Conservation (phyloP, 805 yeast genomes). For the Wickerhamiella cacticola region DNA sequence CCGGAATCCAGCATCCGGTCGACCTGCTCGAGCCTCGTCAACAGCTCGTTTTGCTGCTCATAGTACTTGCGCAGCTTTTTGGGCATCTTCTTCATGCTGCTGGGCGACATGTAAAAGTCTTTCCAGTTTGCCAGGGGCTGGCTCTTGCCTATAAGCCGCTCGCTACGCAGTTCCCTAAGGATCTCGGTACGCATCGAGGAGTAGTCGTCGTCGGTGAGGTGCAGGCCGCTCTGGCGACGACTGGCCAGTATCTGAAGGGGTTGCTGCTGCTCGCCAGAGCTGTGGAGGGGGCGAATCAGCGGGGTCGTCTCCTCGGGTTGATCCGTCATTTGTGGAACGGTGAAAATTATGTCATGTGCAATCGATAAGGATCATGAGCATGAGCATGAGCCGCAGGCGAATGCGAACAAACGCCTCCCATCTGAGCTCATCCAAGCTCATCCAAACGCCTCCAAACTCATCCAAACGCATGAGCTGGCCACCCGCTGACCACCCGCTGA, state of each 20-base stretch:
- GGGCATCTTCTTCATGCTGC: slow-evolving; percentile 20
- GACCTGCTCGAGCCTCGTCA: slow-evolving; percentile 45
- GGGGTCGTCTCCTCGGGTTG: slow-evolving; percentile 3
- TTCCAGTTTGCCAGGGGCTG: slow-evolving; percentile 36
- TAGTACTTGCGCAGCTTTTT: slow-evolving; percentile 37
- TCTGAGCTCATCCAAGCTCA: too few species aligned
- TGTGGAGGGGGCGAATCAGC: background rate
- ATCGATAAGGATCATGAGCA: background rate
- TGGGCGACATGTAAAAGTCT: slow-evolving; percentile 19
- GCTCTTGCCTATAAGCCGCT: slow-evolving; percentile 36
- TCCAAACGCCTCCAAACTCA: too few species aligned
- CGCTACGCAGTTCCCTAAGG: slow-evolving; percentile 37
- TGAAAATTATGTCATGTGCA: background rate
- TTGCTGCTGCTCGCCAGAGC: background rate
- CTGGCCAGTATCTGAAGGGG: background rate
- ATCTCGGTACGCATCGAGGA: slow-evolving; percentile 20
- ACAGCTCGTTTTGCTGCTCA: slow-evolving; percentile 45
- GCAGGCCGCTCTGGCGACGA: background rate
- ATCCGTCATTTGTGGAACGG: background rate
- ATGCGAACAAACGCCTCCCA: too few species aligned
- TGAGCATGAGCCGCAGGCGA: too few species aligned
- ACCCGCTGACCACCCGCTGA: too few species aligned
- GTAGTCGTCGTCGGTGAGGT: slow-evolving; percentile 9
- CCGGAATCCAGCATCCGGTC: slow-evolving; percentile 62
- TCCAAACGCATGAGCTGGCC: too few species aligned